Evolutionary conservation across 164 flowering plant genomes (phyloP).

Genomic region (Berberis thunbergii): DNA sequence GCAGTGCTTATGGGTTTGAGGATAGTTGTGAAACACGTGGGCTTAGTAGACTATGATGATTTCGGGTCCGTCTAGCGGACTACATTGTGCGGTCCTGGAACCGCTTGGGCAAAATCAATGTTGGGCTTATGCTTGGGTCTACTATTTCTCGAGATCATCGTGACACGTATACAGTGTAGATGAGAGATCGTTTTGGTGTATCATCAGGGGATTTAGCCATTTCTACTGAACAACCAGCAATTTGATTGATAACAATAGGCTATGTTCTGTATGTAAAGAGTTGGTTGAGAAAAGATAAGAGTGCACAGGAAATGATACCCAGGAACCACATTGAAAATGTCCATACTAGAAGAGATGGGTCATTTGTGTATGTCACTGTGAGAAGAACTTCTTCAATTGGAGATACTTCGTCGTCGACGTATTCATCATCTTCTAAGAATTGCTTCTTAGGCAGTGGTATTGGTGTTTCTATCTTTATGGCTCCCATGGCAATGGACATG

Average conservation of each 20-base stretch:
- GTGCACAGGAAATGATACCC: slow-evolving; percentile 55
- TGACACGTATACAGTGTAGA: no score
- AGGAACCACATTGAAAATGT: slow-evolving; percentile 88
- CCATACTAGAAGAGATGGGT: slow-evolving; percentile 74
- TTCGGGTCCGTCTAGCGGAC: no score
- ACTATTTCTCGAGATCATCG: no score
- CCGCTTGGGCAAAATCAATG: no score
- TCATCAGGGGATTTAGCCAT: slow-evolving; percentile 61
- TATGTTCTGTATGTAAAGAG: slow-evolving; percentile 73
- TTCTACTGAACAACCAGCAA: slow-evolving; percentile 33
- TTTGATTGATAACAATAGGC: slow-evolving; percentile 52
- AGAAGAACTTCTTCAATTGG: slow-evolving; percentile 79
- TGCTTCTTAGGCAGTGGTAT: background rate
- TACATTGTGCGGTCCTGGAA: no score
- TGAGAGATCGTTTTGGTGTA: slow-evolving; percentile 15
- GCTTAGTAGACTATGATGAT: no score
- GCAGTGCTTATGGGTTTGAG: no score
- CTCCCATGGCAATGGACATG: background rate
- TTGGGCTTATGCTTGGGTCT: no score
- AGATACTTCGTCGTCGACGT: slow-evolving; percentile 40
- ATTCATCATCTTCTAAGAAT: background rate
- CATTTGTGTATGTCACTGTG: slow-evolving; percentile 79
- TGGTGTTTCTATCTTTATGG: background rate
- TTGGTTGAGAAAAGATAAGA: slow-evolving; percentile 74
- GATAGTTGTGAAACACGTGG: no score